Evolutionary conservation across 345 rosid genomes (phyloP), one percentile per base, ranked within the genome.

Genomic region (Gossypium longicalyx): DNA sequence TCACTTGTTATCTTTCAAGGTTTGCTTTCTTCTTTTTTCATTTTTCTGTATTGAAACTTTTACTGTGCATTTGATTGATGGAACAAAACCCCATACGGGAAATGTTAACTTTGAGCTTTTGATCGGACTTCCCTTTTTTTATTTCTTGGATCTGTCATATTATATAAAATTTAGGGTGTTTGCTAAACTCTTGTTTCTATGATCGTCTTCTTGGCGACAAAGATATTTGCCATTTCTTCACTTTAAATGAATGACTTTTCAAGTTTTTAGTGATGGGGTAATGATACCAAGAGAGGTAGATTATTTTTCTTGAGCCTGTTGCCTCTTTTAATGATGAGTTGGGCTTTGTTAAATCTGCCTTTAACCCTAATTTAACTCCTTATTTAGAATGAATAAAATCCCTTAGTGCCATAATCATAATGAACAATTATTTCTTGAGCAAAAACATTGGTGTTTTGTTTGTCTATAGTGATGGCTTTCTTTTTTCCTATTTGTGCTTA

Each of bases 1-100:
- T 64, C 78, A 80, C 72, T 67, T 65, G 58, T 47, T 59, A 34
- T 62, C 61, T 62, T 84, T 84, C 22, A 16, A 58, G 54, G 76
- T 60, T 34, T 71, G 62, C 27, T 73, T 62, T 25, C 45, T 12
- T 73, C 27, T 29, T 41, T 11, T 27, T 48, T 27, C 51, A 71
- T 64, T 41, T 45, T 27, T 23, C 51, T 23, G 3, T 23, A 59
- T 71, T 43, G 29, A 16, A 7, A 12, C 29, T 20, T 64, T 77
- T 38, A 12, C 1, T 29, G 13, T 45, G 10, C 8, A 45, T 45
- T 45, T 45, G 13, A 45, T 45, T 45, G 9, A 10, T 45, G 13
- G 41, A 47, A 23, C 57, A 45, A 48, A 45, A 22, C n/a, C 20
- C 6, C 48, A 64, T 41, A 1, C 17, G 15, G 25, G 49, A 38